Evolutionary conservation across 108 stramenopile species (phyloP).

Genomic region (Skeletonema grethae): DNA sequence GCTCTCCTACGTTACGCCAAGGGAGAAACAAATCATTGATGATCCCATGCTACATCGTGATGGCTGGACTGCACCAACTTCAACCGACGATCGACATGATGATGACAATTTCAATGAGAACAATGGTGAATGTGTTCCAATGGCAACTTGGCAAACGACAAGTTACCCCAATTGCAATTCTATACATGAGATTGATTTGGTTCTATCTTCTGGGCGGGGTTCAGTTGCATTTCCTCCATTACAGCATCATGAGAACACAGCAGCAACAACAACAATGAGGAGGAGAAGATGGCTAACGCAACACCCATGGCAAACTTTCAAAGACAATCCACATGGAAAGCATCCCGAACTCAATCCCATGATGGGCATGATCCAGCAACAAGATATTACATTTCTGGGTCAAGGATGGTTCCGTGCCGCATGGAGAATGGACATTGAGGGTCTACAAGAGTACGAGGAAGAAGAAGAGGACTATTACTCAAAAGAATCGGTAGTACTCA

Average conservation of each 20-base stretch:
- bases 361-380: slow-evolving; percentile 27
- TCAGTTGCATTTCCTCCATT: slow-evolving; percentile 22
- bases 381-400: slow-evolving; percentile 61
- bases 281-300: slow-evolving; percentile 16
- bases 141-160: slow-evolving; percentile 72
- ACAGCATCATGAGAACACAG: neutral
- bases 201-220: slow-evolving; percentile 32
- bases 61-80: neutral
- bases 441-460: slow-evolving; percentile 26
- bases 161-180: slow-evolving; percentile 74
- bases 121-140: slow-evolving; percentile 67
- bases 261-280: neutral
- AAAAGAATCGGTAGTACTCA: slow-evolving; percentile 64
- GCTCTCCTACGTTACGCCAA: neutral
- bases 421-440: slow-evolving; percentile 56
- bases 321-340: slow-evolving; percentile 6
- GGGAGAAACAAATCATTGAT: slow-evolving; percentile 2
- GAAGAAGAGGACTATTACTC: slow-evolving; percentile 26
- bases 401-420: slow-evolving; percentile 86
- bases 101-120: neutral
- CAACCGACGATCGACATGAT: neutral
- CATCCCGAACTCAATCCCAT: slow-evolving; percentile 31
- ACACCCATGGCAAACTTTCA: slow-evolving; percentile 13
- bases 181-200: slow-evolving; percentile 71
- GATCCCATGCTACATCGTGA: slow-evolving; percentile 14